A percentile compares a stretch with the other conserved stretches of the same genome.
These are phyloP conservation scores for Salvia hispanica DNA, from an alignment of 257 asterid species.

Conservation along the genomic window DNA sequence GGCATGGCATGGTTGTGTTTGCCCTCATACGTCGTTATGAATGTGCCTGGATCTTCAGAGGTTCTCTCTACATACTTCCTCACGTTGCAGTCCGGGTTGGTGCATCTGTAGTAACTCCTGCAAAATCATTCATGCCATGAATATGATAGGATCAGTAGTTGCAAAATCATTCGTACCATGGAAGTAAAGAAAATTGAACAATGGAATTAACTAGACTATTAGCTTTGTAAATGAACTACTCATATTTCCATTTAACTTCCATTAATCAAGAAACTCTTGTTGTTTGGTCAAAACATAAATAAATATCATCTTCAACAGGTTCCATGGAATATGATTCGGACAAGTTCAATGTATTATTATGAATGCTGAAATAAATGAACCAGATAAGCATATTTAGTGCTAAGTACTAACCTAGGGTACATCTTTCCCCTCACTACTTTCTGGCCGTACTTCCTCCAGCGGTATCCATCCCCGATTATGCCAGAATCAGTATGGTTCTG, in stretches of 20 bases:
- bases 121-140: conserved; percentile 21
- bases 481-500: conserved; percentile 51
- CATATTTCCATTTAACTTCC: no score
- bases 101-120: conserved; percentile 93
- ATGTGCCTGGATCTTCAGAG: conserved; percentile 59
- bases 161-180: neutral
- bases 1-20: conserved; percentile 72
- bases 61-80: conserved; percentile 78
- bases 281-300: no score
- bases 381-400: conserved; percentile 14
- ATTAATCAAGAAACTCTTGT: no score
- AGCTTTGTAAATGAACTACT: no score
- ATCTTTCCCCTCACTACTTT: conserved; percentile 78
- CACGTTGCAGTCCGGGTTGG: conserved; percentile 64
- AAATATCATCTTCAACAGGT: no score
- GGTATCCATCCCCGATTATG: conserved; percentile 62
- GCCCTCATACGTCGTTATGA: conserved; percentile 78
- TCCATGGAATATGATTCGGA: no score
- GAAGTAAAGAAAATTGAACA: no score
- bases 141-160: neutral
- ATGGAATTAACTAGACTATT: no score
- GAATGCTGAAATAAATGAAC: conserved; percentile 1
- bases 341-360: neutral
- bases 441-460: conserved; percentile 95
- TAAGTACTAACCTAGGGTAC: conserved; percentile 75